Base-by-base conservation (phyloP, 306 rosid species). In the Geum urbanum region DNA sequence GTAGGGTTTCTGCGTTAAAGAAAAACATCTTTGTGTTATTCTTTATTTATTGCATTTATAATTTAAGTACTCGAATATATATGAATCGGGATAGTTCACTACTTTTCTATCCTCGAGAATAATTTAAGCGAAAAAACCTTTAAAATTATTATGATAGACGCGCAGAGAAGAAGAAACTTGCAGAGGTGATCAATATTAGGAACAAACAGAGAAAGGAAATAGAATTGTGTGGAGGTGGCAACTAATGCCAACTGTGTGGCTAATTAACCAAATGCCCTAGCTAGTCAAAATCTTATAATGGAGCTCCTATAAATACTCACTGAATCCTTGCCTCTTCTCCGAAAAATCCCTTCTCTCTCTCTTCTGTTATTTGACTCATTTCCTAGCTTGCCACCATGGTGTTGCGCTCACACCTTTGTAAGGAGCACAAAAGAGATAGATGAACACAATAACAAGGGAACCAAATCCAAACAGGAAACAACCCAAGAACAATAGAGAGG, bases 211-310 rank as follows among this genome's bases (percentile, higher is more conserved):
- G 0, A 18, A 45, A 47, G 15, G 12, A 7, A 46, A 74, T 11
- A 3, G 4, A 60, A 62, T 53, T 62, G 4, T 59, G 59, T n/a
- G 37, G 24, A 69, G 49, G 41, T 66, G 71, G 78, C 75, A 78
- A 73, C 84, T 85, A 91, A 82, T 83, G 92, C 87, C 72, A 44
- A 66, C 91, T 35, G 87, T 77, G 86, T 84, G 86, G 73, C 72
- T 82, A n/a, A n/a, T n/a, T n/a, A 83, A 87, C 90, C 85, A 76
- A 85, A 85, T 82, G n/a, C 60, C 73, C 16, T 32, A 32, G 37
- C 65, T 78, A 70, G 84, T 87, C 81, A 89, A 83, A 37, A 22
- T 59, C 55, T 68, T 74, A 55, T 68, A 79, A 68, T 79, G 71
- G 12, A 4, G 19, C 72, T 75, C 74, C 84, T 87, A 89, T 84